Conservation (phyloP, 768 basidiomycete genomes). For the Xerocomellus dryophilus region DNA sequence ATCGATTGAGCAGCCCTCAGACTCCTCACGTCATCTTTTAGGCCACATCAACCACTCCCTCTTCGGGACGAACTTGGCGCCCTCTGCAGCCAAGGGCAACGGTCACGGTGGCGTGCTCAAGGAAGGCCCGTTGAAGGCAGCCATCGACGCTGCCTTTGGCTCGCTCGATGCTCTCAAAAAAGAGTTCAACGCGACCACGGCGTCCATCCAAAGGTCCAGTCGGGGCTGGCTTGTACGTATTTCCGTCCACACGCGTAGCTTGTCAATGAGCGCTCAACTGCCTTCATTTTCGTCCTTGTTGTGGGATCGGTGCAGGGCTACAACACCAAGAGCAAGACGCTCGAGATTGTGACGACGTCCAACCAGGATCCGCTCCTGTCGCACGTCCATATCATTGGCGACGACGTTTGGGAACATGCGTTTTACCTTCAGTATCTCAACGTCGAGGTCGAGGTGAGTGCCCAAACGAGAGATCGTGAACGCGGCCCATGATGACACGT, state of each 20-base stretch:
- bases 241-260: background rate
- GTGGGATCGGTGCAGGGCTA: too few relatives aligned
- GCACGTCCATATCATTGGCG: too few relatives aligned
- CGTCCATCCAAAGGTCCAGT: slow-evolving; percentile 87
- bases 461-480: too few relatives aligned
- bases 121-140: slow-evolving; percentile 63
- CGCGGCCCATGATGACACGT: too few relatives aligned
- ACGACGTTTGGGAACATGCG: too few relatives aligned
- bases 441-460: too few relatives aligned
- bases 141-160: slow-evolving; percentile 64
- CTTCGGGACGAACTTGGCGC: slow-evolving; percentile 94
- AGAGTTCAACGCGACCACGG: slow-evolving; percentile 82
- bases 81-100: slow-evolving; percentile 48
- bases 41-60: slow-evolving; percentile 93
- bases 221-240: slow-evolving; percentile 93
- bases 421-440: too few relatives aligned
- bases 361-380: too few relatives aligned
- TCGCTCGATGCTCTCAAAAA: slow-evolving; percentile 67
- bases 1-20: too few relatives aligned
- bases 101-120: slow-evolving; percentile 59
- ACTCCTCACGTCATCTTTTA: slow-evolving; percentile 23
- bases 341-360: too few relatives aligned
- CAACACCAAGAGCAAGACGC: too few relatives aligned
- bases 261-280: background rate
- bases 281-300: too few relatives aligned